phyloP scores from a whole-genome alignment of 2,329 filamentous ascomycete genomes.

The Byssoonygena ceratinophila region DNA sequence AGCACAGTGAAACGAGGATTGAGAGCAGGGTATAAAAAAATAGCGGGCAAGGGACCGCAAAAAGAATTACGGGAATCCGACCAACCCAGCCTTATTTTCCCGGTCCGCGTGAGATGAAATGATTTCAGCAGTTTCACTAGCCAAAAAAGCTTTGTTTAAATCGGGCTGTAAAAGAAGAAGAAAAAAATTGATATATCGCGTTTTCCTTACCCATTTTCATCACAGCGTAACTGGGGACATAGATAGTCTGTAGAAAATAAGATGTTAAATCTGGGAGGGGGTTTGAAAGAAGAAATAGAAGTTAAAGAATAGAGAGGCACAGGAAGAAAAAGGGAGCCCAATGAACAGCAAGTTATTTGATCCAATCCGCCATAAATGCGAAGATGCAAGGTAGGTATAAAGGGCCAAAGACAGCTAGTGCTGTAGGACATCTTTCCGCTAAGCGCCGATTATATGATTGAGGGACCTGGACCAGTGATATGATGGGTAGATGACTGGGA shows the following conservation, averaged over 20 bases:
- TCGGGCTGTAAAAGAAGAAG: neutral
- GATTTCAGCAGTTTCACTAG: neutral
- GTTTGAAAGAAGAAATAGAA: neutral
- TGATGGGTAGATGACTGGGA: neutral
- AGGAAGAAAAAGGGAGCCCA: too few species aligned
- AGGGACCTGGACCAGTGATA: neutral
- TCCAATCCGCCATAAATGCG: neutral
- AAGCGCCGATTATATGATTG: too few species aligned
- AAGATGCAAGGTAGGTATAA: neutral
- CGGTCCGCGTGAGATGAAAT: neutral
- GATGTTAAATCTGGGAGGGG: neutral
- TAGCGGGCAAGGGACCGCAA: too few species aligned
- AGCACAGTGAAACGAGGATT: too few species aligned
- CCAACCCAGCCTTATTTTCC: neutral
- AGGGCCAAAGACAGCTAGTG: neutral
- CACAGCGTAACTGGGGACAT: conserved; percentile 1
- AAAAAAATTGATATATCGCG: neutral
- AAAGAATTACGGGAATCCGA: too few species aligned
- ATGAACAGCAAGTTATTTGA: neutral
- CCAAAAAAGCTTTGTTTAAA: neutral
- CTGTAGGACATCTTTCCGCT: too few species aligned
- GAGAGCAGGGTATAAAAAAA: too few species aligned
- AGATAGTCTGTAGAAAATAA: neutral
- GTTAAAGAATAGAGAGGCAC: neutral
- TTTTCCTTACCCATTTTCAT: neutral